phyloP scores from a whole-genome alignment of 1,284 basidiomycete species.

The Naganishia liquefaciens region DNA sequence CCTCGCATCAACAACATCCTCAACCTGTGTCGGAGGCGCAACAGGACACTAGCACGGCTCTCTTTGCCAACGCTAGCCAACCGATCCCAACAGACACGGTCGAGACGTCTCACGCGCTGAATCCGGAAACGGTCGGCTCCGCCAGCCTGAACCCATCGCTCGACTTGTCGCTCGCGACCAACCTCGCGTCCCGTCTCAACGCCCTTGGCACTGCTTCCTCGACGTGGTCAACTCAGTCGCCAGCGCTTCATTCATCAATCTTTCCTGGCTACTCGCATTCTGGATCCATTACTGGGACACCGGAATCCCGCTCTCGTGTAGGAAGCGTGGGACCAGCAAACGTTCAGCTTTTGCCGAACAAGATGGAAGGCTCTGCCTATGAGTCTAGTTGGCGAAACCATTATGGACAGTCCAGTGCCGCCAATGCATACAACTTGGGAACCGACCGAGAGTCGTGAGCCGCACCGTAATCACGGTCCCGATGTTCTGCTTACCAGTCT shows the following conservation, averaged over 20 bases:
- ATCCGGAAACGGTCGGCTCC: slow-evolving; percentile 20
- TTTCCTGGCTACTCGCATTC: slow-evolving; percentile 21
- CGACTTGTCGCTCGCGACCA: slow-evolving; percentile 14
- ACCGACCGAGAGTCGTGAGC: slow-evolving; percentile 16
- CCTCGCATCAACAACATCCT: slow-evolving; percentile 17
- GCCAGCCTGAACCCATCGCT: slow-evolving; percentile 9
- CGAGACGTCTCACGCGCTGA: slow-evolving; percentile 1
- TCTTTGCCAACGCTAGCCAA: slow-evolving; percentile 1
- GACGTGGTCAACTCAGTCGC: slow-evolving; percentile 17
- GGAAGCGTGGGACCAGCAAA: slow-evolving; percentile 20
- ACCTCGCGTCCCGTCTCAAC: slow-evolving; percentile 2
- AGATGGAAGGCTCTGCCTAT: slow-evolving; percentile 23
- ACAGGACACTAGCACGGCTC: slow-evolving; percentile 8
- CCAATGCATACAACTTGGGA: slow-evolving; percentile 23
- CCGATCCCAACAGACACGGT: slow-evolving; percentile 2
- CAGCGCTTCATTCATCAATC: neutral
- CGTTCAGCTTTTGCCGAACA: slow-evolving; percentile 5
- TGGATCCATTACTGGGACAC: slow-evolving; percentile 15
- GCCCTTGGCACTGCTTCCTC: slow-evolving; percentile 25
- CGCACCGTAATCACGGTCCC: no score
- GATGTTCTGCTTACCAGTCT: neutral
- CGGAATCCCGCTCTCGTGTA: slow-evolving; percentile 20
- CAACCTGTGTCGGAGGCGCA: slow-evolving; percentile 6
- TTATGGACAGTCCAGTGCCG: slow-evolving; percentile 11
- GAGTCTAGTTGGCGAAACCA: slow-evolving; percentile 26